Evolutionary conservation across 2,329 filamentous ascomycete genomes (phyloP).

Genomic region (Fusarium verrucosum): DNA sequence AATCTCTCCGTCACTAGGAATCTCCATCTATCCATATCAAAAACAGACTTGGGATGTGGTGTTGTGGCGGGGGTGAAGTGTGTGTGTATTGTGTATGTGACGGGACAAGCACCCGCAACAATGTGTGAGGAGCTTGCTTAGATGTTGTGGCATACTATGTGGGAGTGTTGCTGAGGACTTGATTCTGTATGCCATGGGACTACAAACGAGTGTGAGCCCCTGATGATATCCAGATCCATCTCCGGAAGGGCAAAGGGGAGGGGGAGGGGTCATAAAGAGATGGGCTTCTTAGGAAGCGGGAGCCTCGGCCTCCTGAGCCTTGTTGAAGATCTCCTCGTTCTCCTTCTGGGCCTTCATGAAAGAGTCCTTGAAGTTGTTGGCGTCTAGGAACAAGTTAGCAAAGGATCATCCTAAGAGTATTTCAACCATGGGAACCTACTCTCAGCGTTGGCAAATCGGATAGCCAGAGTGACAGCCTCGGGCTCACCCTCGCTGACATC

Average conservation of each 20-base stretch:
- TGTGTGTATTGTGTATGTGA: constrained; percentile 22
- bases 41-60: constrained; percentile 30
- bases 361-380: constrained; percentile 96
- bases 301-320: constrained; percentile 48
- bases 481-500: constrained; percentile 98
- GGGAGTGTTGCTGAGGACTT: constrained; percentile 28
- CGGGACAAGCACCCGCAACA: constrained; percentile 20
- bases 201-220: constrained; percentile 28
- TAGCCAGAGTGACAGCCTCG: constrained; percentile 94
- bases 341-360: constrained; percentile 98
- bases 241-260: constrained; percentile 24
- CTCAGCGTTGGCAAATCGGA: constrained; percentile 96
- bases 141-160: constrained; percentile 36
- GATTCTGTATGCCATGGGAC: constrained; percentile 11
- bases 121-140: constrained; percentile 28
- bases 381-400: constrained; percentile 67
- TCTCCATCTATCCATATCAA: constrained; percentile 37
- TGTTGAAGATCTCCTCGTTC: constrained; percentile 85
- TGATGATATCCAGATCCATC: constrained; percentile 16
- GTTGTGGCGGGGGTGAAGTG: constrained; percentile 32
- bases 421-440: constrained; percentile 68
- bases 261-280: constrained; percentile 18
- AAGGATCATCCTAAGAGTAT: neutral
- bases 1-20: constrained; percentile 33
- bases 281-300: constrained; percentile 38